phyloP scores from a whole-genome alignment of 129 eudicot genomes.

The Logfia minima region DNA sequence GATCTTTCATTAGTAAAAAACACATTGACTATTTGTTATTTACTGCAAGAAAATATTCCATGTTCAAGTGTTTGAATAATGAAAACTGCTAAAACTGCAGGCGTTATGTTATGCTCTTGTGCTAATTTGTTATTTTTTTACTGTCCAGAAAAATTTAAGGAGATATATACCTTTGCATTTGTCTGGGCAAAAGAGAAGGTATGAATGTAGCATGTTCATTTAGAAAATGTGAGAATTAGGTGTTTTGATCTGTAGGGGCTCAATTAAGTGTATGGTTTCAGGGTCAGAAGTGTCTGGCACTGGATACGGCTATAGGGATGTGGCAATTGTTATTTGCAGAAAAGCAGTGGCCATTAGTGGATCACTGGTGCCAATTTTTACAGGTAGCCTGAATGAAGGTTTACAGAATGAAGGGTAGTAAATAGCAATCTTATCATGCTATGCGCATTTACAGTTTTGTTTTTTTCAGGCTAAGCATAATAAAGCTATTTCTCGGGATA shows the following conservation, averaged over 20 bases:
- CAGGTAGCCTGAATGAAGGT: constrained; percentile 51
- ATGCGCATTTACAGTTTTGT: neutral
- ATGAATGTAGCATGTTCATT: constrained; percentile 1
- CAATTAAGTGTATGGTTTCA: constrained; percentile 27
- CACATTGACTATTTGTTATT: neutral
- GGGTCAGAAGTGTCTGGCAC: constrained; percentile 97
- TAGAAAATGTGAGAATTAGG: neutral
- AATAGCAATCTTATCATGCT: neutral
- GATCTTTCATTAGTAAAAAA: neutral
- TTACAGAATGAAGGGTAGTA: neutral
- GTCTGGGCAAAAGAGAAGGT: constrained; percentile 99
- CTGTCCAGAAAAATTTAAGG: constrained; percentile 76
- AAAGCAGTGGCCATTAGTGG: constrained; percentile 89
- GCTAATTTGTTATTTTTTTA: constrained; percentile 1
- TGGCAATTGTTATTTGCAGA: constrained; percentile 93
- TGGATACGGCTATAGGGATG: constrained; percentile 99
- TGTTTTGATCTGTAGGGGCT: neutral
- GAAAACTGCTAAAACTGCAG: neutral
- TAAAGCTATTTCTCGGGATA: constrained; percentile 95
- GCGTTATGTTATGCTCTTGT: neutral
- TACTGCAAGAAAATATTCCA: neutral
- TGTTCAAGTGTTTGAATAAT: no score
- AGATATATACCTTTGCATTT: constrained; percentile 83
- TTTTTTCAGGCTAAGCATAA: constrained; percentile 76
- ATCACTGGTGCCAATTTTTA: constrained; percentile 93